These are phyloP conservation scores for Mucor saturninus DNA, from an alignment of 371 early-diverging fungal species.

Conservation along the genomic window DNA sequence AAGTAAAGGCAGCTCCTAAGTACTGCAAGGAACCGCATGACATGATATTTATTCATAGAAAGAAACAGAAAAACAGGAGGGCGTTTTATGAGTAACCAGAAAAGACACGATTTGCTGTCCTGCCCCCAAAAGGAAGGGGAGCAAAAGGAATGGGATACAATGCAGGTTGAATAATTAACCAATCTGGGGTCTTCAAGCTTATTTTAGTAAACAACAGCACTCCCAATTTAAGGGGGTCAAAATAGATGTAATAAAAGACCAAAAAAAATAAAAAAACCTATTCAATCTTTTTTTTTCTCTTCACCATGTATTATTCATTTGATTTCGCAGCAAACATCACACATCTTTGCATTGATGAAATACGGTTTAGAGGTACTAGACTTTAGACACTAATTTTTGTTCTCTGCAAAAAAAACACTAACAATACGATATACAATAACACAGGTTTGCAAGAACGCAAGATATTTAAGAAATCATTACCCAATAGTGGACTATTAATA, in stretches of 20 bases:
- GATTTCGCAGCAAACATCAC: constrained; percentile 46
- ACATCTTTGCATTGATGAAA: constrained; percentile 50
- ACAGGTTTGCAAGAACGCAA: constrained; percentile 47
- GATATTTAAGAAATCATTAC: constrained; percentile 52
- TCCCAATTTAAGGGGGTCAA: neutral
- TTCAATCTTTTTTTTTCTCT: neutral
- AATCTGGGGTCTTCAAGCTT: constrained; percentile 11
- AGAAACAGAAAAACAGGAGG: neutral
- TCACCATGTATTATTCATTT: constrained; percentile 35
- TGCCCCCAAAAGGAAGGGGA: neutral
- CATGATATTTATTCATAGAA: constrained; percentile 8
- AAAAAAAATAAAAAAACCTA: constrained; percentile 6
- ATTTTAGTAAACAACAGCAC: neutral
- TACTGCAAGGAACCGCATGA: constrained; percentile 15
- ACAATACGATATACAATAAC: too few species aligned
- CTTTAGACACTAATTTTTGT: neutral
- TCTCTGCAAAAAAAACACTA: neutral
- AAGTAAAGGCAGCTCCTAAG: neutral
- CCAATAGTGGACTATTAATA: constrained; percentile 42
- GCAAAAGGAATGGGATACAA: neutral
- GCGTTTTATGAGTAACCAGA: neutral
- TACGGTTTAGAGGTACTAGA: constrained; percentile 39
- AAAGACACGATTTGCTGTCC: neutral
- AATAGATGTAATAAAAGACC: neutral
- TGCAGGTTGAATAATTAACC: constrained; percentile 13